A percentile compares a stretch with the other conserved stretches of the same genome.
Evolutionary conservation across 495 filamentous ascomycete species (phyloP).

Genomic region (Podospora tetraspora): DNA sequence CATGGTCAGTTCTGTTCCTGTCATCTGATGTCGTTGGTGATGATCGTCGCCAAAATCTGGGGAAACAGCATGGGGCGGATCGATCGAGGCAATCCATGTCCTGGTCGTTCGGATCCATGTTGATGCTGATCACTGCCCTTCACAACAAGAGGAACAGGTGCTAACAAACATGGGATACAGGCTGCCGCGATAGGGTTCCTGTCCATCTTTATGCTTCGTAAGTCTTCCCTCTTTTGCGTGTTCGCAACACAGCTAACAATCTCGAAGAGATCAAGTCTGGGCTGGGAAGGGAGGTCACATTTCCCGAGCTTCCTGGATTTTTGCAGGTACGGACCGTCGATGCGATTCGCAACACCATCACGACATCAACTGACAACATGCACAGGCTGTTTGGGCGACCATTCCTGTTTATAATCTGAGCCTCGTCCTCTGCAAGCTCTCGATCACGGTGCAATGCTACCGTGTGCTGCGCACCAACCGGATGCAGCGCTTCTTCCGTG

Average conservation of each 20-base stretch:
- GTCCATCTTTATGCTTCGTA: constrained; percentile 18
- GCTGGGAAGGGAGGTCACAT: constrained; percentile 15
- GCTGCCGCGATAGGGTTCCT: constrained; percentile 17
- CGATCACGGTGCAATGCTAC: constrained; percentile 29
- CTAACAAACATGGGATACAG: constrained; percentile 9
- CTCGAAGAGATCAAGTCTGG: constrained; percentile 19
- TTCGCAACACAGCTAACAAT: neutral
- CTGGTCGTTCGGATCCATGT: neutral
- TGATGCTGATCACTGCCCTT: constrained; percentile 14
- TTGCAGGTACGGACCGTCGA: neutral
- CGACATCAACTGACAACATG: neutral
- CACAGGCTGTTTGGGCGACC: constrained; percentile 24
- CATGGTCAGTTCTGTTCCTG: constrained; percentile 14
- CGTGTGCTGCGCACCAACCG: constrained; percentile 22
- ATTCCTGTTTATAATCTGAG: constrained; percentile 25
- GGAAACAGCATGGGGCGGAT: neutral
- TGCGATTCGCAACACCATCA: neutral
- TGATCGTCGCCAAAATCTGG: neutral
- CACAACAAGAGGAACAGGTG: neutral
- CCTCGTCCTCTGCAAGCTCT: constrained; percentile 24
- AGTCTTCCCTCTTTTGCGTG: neutral
- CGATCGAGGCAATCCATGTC: constrained; percentile 1
- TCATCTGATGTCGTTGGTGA: neutral
- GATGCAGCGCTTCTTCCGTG: constrained; percentile 17
- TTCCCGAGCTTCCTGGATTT: constrained; percentile 37